phyloP scores from a whole-genome alignment of 495 filamentous ascomycete genomes.

The Talaromyces stipitatus region DNA sequence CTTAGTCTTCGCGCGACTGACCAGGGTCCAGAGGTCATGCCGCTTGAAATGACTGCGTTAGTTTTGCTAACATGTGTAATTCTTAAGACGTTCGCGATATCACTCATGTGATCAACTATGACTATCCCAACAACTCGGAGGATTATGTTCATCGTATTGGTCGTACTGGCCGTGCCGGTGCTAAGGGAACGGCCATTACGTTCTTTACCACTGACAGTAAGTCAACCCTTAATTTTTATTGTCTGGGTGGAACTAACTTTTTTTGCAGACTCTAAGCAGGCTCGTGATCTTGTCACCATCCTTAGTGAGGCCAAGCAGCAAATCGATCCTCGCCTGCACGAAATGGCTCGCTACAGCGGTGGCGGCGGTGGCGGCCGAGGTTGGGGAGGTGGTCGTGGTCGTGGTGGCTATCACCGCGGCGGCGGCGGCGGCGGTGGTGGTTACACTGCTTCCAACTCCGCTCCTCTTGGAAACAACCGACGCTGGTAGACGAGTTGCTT shows the following conservation, averaged over 20 bases:
- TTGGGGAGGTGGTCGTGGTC: conserved; percentile 55
- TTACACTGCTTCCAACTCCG: conserved; percentile 57
- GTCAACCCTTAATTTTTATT: conserved; percentile 26
- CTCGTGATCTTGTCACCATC: conserved; percentile 87
- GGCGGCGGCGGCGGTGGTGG: conserved; percentile 48
- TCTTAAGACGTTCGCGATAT: conserved; percentile 98
- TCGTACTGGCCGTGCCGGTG: conserved; percentile 86
- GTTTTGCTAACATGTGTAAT: conserved; percentile 67
- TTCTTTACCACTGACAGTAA: conserved; percentile 97
- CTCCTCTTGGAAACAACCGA: conserved; percentile 53
- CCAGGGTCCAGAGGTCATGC: conserved; percentile 46
- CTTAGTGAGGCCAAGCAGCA: conserved; percentile 97
- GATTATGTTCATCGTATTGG: conserved; percentile 98
- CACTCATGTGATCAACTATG: conserved; percentile 99
- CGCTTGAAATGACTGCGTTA: conserved; percentile 31
- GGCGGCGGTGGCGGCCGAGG: conserved; percentile 72
- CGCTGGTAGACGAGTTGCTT: conserved; percentile 44
- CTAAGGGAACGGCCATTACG: conserved; percentile 82
- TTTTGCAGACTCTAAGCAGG: conserved; percentile 79
- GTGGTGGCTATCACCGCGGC: conserved; percentile 34
- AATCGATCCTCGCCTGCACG: conserved; percentile 88
- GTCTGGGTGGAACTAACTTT: conserved; percentile 19
- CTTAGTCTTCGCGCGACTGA: conserved; percentile 45
- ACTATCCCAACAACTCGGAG: conserved; percentile 99
- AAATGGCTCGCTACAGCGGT: conserved; percentile 91